A percentile compares a stretch with the other conserved stretches of the same genome.
Evolutionary conservation across 2,329 filamentous ascomycete species (phyloP).

Genomic region (Cladophialophora psammophila): DNA sequence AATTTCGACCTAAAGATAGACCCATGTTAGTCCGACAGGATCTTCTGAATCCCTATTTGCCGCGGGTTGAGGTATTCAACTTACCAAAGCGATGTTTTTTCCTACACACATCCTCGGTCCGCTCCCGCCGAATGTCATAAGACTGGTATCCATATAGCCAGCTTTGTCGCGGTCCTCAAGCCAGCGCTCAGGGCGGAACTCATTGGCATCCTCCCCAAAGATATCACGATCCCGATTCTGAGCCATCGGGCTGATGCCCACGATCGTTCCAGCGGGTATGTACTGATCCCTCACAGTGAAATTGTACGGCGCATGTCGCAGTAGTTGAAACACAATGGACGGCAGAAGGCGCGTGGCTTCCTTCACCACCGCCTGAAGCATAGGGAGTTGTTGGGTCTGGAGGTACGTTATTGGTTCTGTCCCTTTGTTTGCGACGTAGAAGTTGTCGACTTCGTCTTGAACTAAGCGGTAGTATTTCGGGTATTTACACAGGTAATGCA

Average conservation of each 20-base stretch:
- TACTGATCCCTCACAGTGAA: no score
- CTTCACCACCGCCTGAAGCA: neutral
- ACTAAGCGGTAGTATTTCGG: neutral
- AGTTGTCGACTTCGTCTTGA: neutral
- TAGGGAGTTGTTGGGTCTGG: neutral
- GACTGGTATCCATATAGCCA: no score
- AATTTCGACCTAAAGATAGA: no score
- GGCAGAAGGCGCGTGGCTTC: neutral
- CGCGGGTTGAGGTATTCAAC: no score
- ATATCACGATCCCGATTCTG: neutral
- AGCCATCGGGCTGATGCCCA: neutral
- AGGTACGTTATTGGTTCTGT: neutral
- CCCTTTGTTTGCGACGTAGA: neutral
- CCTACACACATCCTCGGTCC: neutral
- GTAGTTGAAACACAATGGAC: neutral
- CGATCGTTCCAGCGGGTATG: neutral
- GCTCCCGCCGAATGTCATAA: no score
- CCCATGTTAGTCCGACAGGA: no score
- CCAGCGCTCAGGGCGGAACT: neutral
- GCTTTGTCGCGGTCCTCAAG: no score
- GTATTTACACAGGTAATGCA: no score
- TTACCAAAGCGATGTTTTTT: conserved; percentile 3
- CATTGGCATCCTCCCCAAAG: conserved; percentile 5
- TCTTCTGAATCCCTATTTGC: no score
- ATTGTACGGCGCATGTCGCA: no score